Base-by-base conservation (phyloP, 176 grass and related monocot species). In the Microstegium vimineum region DNA sequence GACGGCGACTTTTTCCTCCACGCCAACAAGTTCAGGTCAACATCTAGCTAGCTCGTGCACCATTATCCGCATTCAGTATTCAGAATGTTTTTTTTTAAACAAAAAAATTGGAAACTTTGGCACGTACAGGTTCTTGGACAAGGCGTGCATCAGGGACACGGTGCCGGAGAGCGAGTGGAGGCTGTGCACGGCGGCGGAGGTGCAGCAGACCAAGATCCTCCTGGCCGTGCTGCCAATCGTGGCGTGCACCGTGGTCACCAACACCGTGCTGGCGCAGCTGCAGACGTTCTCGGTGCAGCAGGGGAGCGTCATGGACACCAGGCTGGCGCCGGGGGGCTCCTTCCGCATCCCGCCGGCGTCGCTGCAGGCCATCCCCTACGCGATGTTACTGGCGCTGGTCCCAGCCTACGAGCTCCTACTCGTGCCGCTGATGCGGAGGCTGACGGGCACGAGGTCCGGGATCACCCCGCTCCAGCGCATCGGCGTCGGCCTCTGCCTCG, bases 231-330 rank as follows among this genome's bases (percentile, higher is more conserved):
- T 82, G 12, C 90, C 90, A 0, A 86, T 92, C 49, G 88, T 92
- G 25, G 90, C 86, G 25, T 92, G 90, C 78, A 92, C 90, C 37
- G 80, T 92, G 30, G 60, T 92, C 60, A 89, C 89, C 86, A 92
- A 92, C 86, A 92, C 90, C 8, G 25, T 89, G 63, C 86, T 92
- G 0, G 90, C 90, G 18, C 90, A 92, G 86, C 83, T 92, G 38
- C 90, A 92, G 62, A 92, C 90, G 8, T 92, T 92, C 81, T 89
- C 90, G 2, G 83, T 89, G 25, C 90, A 92, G 69, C 90, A 92
- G 41, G 90, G 79, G 4, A 30, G 51, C 74, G 62, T 59, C 74
- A 89, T 92, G 90, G 71, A 86, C 79, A 75, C 77, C 41, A 73
- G 30, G 11, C 66, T 86, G 4, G 15, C 49, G 12, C 27, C 38